Conservation (phyloP, 257 asterid species). For the Mentha longifolia region DNA sequence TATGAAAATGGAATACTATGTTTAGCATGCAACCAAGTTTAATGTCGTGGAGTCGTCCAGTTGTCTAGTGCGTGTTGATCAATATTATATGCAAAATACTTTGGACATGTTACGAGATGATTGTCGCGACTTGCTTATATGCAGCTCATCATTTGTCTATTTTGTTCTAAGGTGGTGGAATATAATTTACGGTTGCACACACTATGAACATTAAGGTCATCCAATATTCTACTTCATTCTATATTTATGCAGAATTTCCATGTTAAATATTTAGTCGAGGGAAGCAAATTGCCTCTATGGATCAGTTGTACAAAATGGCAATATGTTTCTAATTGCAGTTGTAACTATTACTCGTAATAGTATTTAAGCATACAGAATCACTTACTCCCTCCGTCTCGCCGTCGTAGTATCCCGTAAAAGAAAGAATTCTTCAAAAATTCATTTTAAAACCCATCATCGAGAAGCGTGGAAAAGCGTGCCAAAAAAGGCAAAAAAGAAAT, state of each 20-base stretch:
- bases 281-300: background rate
- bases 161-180: no score
- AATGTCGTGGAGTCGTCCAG: constrained; percentile 37
- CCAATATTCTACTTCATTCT: constrained; percentile 4
- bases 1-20: constrained; percentile 29
- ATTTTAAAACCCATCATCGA: no score
- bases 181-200: background rate
- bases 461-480: no score
- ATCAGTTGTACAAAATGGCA: background rate
- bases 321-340: background rate
- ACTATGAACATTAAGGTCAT: background rate
- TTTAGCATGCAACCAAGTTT: constrained; percentile 41
- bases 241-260: background rate
- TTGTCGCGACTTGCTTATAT: constrained; percentile 39
- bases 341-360: background rate
- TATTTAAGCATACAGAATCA: background rate
- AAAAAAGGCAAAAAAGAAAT: no score
- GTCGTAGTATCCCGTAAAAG: no score
- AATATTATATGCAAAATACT: constrained; percentile 28
- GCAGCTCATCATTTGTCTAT: constrained; percentile 17
- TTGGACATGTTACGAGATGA: constrained; percentile 39
- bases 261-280: no score
- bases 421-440: no score
- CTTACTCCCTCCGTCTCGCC: no score
- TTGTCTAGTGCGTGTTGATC: constrained; percentile 40